phyloP scores from a whole-genome alignment of 192 early-diverging fungal species.

The Linnemannia hyalina region DNA sequence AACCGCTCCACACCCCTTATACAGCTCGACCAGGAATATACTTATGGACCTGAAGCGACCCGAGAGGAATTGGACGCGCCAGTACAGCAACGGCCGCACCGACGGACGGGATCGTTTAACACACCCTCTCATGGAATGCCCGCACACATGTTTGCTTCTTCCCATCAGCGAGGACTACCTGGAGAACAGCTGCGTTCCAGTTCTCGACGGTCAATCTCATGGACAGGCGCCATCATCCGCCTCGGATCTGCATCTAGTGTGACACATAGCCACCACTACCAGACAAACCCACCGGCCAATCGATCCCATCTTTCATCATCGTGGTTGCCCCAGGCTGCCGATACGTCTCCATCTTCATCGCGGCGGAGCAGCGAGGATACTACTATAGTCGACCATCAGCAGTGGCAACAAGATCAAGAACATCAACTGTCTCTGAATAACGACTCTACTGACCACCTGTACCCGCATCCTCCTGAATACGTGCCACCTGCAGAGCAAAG shows the following conservation, averaged over 20 bases:
- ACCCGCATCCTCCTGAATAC: not conserved
- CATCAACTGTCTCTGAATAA: not conserved
- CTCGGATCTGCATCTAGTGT: not conserved
- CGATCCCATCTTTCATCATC: not conserved
- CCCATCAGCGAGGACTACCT: not conserved
- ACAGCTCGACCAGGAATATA: constrained; percentile 1
- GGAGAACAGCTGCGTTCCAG: not conserved
- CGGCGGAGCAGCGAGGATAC: not conserved
- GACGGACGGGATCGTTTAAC: constrained; percentile 16
- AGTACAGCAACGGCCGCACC: not conserved
- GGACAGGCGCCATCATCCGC: constrained; percentile 31
- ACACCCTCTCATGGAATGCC: not conserved
- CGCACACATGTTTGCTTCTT: not conserved
- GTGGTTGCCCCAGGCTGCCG: not conserved
- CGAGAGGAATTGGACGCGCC: not conserved
- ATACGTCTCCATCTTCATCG: not conserved
- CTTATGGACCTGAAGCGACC: not conserved
- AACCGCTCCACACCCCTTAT: not conserved
- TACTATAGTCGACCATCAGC: not conserved
- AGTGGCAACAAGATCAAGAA: not conserved
- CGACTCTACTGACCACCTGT: not conserved
- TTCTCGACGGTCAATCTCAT: constrained; percentile 32
- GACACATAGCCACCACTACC: not conserved
- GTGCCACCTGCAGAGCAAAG: not conserved
- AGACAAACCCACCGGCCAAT: not conserved